Evolutionary conservation across 192 early-diverging fungal species (phyloP).

Genomic region (Coemansia sp.): DNA sequence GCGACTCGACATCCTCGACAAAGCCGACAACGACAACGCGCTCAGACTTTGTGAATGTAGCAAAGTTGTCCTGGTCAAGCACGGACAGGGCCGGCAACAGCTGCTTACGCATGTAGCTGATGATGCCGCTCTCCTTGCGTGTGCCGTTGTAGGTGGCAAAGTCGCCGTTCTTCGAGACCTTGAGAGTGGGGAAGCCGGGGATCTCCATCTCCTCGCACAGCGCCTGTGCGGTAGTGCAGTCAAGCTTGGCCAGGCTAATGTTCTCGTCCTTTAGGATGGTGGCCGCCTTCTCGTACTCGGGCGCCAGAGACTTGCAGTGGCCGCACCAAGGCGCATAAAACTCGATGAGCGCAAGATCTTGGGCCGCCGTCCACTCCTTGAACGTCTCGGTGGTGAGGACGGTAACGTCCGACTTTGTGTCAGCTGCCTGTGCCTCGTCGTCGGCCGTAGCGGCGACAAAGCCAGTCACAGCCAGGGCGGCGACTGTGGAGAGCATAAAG

Average conservation of each 20-base stretch:
- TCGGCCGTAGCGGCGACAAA: slow-evolving; percentile 8
- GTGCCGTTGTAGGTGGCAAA: slow-evolving; percentile 77
- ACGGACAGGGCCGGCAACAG: slow-evolving; percentile 74
- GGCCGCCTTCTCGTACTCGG: slow-evolving; percentile 92
- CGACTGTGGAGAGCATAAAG: slow-evolving; percentile 45
- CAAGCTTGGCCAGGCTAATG: slow-evolving; percentile 89
- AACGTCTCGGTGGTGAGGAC: slow-evolving; percentile 3
- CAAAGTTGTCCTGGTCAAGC: slow-evolving; percentile 66
- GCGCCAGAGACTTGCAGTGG: slow-evolving; percentile 92
- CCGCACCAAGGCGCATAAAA: slow-evolving; percentile 99
- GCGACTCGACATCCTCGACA: slow-evolving; percentile 61
- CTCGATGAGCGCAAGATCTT: slow-evolving; percentile 80
- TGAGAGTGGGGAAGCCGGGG: slow-evolving; percentile 90
- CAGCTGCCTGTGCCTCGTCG: slow-evolving; percentile 8
- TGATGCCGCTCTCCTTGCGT: slow-evolving; percentile 82
- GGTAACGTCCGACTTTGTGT: slow-evolving; percentile 26
- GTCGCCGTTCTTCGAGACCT: slow-evolving; percentile 76
- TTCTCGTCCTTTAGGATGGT: slow-evolving; percentile 71
- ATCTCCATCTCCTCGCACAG: slow-evolving; percentile 81
- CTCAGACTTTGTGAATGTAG: slow-evolving; percentile 77
- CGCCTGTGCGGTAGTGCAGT: slow-evolving; percentile 86
- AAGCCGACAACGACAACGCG: slow-evolving; percentile 88
- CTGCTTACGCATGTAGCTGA: slow-evolving; percentile 95
- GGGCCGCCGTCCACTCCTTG: slow-evolving; percentile 52
- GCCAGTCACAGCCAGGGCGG: slow-evolving; percentile 35